Conservation (phyloP, 352 stramenopile genomes). For the Phytophthora rubi region DNA sequence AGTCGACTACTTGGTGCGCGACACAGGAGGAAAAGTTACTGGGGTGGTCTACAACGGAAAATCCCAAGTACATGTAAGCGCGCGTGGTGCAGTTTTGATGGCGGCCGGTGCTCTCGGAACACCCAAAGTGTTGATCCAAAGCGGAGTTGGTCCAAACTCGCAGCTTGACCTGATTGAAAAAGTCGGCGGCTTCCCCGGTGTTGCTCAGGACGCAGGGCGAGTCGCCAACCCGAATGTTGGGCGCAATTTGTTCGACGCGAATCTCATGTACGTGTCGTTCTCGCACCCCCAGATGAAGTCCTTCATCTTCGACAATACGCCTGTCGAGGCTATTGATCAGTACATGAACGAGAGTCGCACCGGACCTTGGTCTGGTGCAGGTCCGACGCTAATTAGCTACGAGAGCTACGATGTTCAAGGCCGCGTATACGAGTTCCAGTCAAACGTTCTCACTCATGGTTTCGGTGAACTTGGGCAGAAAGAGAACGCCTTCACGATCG, state of each 20-base stretch:
- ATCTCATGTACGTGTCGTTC: constrained; percentile 52
- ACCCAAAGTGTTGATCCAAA: constrained; percentile 83
- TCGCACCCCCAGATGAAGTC: constrained; percentile 54
- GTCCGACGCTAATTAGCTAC: constrained; percentile 62
- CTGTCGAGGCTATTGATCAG: constrained; percentile 45
- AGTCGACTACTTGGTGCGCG: constrained; percentile 56
- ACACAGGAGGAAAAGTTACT: constrained; percentile 37
- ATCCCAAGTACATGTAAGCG: constrained; percentile 37
- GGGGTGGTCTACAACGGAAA: constrained; percentile 55
- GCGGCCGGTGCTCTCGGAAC: constrained; percentile 67
- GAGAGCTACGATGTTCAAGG: constrained; percentile 56
- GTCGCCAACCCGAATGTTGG: constrained; percentile 66
- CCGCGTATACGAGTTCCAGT: constrained; percentile 68
- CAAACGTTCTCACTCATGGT: constrained; percentile 49
- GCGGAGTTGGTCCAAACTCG: constrained; percentile 62
- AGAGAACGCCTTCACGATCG: constrained; percentile 48
- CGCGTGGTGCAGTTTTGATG: constrained; percentile 70
- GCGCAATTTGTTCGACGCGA: constrained; percentile 62
- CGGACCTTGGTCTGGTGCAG: constrained; percentile 46
- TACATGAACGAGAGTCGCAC: constrained; percentile 51
- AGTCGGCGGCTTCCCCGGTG: constrained; percentile 39
- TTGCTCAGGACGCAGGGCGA: constrained; percentile 36
- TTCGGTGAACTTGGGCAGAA: constrained; percentile 37
- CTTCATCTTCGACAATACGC: constrained; percentile 42
- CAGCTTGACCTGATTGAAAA: constrained; percentile 54